Base-by-base conservation (phyloP, 768 basidiomycete species). In the Strobilomyces confusus region DNA sequence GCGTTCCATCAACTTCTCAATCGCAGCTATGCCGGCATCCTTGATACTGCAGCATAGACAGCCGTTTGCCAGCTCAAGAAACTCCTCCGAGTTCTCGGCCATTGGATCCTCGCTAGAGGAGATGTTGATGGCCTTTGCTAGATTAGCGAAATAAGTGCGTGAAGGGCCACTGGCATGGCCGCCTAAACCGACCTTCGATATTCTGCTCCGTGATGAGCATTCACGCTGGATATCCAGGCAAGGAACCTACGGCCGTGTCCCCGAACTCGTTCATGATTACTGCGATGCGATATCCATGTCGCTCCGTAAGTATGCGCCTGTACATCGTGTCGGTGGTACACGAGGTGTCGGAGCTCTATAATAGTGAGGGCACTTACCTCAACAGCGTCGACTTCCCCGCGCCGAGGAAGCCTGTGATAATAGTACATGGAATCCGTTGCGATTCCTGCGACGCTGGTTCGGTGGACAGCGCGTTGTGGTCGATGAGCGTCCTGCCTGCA, bases 221-320 rank as follows among this genome's bases (percentile, higher is more conserved):
- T 64, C 42, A 58, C 48, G 44, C 22, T 50, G 22, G 54, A 56
- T 44, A 33, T 17, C 30, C 30, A 34, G 50, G 34, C 45, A 38
- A 37, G 41, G 37, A 34, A 75, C 84, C 64, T 63, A 91, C 89
- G 61, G 92, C 91, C 19, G 94, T 94, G 66, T 97, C 94, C 9
- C 93, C 95, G 66, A 98, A 98, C 70, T 95, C 93, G 64, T 95
- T 97, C 92, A 97, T 94, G 58, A 95, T 97, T 20, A 99, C 95
- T 5, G 95, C 95, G 51, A 99, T 97, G 34, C 89, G 83, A 65
- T 94, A 93, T 4, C 95, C 95, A 79, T 98, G 95, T 36, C 85
- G 78, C 64, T 93, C 92, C 13, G 90, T 95, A 56, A 98, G 74
- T 61, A 98, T 95, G 30, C 94, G 86, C 60, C 86, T 89, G 57